A percentile compares a stretch with the other conserved stretches of the same genome.
phyloP scores from a whole-genome alignment of 2,329 filamentous ascomycete species.

The Colletotrichum sp. region DNA sequence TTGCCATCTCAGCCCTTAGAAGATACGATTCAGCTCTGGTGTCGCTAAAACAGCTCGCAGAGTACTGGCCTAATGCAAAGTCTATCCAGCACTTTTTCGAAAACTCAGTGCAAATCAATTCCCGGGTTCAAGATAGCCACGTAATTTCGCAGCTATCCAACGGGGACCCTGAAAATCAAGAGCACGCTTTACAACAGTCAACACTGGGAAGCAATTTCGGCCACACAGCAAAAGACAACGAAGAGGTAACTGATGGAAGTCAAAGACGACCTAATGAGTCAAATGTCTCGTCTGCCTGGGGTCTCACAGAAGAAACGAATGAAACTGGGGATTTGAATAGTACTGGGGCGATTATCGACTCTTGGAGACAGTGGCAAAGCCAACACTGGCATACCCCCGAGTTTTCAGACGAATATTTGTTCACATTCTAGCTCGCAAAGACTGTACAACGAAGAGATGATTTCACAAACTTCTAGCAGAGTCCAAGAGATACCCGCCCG shows the following conservation, averaged over 20 bases:
- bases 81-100: not conserved
- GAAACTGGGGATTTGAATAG: not conserved
- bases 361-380: not conserved
- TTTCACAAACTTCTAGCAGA: not conserved
- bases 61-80: not conserved
- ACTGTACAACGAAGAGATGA: not conserved
- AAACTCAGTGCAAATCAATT: not conserved
- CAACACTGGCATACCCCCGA: not conserved
- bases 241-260: accelerated
- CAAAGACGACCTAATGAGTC: accelerated
- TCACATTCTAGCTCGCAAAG: accelerated
- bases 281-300: accelerated
- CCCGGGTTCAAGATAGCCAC: not conserved
- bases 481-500: slow-evolving; percentile 18
- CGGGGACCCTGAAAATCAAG: not conserved
- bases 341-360: not conserved
- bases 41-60: not conserved
- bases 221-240: not conserved
- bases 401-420: not conserved
- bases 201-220: not conserved
- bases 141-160: accelerated
- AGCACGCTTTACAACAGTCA: not conserved
- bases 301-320: not conserved
- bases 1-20: not conserved
- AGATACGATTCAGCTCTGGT: not conserved